Percentiles rank a stretch among this genome's conserved stretches.
These are phyloP conservation scores for Tolypocladium sp. DNA, from an alignment of 2,329 filamentous ascomycete species.

Conservation along the genomic window DNA sequence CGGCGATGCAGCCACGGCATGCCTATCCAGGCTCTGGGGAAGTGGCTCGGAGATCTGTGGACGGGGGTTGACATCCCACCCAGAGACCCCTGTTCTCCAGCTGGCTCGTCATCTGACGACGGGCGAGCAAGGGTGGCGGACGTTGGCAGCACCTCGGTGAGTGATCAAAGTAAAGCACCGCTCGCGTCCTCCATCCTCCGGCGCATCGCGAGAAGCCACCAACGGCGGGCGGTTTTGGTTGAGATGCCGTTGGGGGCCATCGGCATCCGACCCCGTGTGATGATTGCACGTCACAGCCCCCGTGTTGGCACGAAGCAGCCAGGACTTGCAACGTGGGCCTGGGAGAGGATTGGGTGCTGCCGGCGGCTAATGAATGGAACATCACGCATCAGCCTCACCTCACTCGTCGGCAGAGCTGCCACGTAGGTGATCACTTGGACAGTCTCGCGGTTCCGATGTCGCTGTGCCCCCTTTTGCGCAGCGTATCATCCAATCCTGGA, in stretches of 20 bases:
- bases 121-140: background rate
- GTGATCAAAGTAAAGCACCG: background rate
- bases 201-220: background rate
- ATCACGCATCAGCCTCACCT: background rate
- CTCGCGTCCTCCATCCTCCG: no score
- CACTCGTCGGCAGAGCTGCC: constrained; percentile 2
- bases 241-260: background rate
- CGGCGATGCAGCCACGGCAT: background rate
- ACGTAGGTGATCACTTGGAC: constrained; percentile 10
- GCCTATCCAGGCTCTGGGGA: background rate
- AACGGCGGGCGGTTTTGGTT: background rate
- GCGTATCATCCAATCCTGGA: background rate
- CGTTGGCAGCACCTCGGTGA: background rate
- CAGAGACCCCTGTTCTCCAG: background rate
- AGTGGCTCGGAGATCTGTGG: background rate
- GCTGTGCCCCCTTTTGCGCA: background rate
- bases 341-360: background rate
- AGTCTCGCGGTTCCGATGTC: background rate
- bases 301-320: background rate
- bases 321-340: background rate
- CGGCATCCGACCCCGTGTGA: background rate
- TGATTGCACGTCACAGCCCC: background rate
- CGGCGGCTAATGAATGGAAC: background rate
- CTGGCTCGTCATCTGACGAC: background rate
- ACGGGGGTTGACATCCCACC: background rate